Base-by-base conservation (phyloP, 495 filamentous ascomycete species). In the Aspergillus saccharolyticus region DNA sequence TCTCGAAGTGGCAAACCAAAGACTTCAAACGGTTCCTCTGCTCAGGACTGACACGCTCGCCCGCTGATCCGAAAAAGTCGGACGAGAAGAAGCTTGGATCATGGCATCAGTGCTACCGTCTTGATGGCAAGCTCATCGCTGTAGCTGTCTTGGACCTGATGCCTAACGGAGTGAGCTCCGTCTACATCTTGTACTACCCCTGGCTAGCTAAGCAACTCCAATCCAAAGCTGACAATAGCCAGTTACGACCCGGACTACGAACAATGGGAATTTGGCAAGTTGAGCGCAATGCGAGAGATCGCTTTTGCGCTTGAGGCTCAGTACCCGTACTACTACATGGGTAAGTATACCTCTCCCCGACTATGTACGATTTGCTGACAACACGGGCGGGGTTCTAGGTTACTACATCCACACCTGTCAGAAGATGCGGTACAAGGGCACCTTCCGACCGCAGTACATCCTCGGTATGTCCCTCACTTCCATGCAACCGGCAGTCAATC, bases 101-200 rank as follows among this genome's bases (percentile, higher is more conserved):
- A n/a, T 97, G 85, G 72, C 94, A 98, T 67, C 92, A 96, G 70
- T 94, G 89, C 74, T 96, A 98, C 71, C 83, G 94, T 25, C 75
- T 98, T 21, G 91, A 97, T 70, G 94, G 91, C 17, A 80, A 85
- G 53, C 80, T 98, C 33, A 84, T 97, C 39, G 94, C 94, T 16
- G 81, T 98, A 53, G 89, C 87, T 2, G 91, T 97, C 10, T 74
- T 98, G 30, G 94, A 98, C 68, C 73, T 97, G 9, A 78, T 97
- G 24, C 94, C 93, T 0, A 77, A 89, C 54, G 86, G 85, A 56
- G 90, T 98, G 28, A 97, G 92, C 72, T 90, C 89, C 18, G 94
- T 97, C 39, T 98, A 98, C 69, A 89, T 97, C 66, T 82, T 96
- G 74, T 94, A 66, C 64, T 70, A 9, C 62, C 12, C 28, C 15